A percentile compares a stretch with the other conserved stretches of the same genome.
Conservation (phyloP, 805 yeast genomes). For the Cephaloascus fragrans region DNA sequence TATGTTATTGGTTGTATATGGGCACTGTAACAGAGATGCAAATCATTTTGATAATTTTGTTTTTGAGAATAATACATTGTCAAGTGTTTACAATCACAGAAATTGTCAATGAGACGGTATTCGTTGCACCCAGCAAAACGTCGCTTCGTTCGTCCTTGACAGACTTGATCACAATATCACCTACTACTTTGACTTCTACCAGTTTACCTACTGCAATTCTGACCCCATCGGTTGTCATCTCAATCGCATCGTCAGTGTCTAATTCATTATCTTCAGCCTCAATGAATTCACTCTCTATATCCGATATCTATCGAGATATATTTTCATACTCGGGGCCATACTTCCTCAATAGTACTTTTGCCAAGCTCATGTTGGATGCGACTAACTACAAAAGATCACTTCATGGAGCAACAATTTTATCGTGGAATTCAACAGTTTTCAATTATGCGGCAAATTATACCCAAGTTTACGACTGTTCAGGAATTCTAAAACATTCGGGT, state of each 20-base stretch:
- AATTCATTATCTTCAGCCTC: no score
- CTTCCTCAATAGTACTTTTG: slow-evolving; percentile 7
- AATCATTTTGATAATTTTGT: no score
- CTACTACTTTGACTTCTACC: no score
- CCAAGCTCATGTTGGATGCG: slow-evolving; percentile 10
- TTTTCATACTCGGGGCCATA: background rate
- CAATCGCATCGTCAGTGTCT: no score
- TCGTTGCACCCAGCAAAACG: no score
- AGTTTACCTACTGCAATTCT: no score
- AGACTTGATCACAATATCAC: no score
- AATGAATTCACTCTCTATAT: no score
- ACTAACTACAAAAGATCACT: slow-evolving; percentile 21
- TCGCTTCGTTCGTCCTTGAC: no score
- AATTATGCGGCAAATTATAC: slow-evolving; percentile 23
- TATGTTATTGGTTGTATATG: no score
- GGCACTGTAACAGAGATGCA: no score
- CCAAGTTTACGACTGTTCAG: slow-evolving; percentile 21
- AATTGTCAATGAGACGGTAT: background rate
- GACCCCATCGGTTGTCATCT: no score
- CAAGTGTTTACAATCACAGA: background rate
- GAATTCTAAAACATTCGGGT: slow-evolving; percentile 22
- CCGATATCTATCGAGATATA: background rate
- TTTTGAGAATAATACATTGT: background rate
- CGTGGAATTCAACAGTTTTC: slow-evolving; percentile 20
- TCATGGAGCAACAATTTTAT: slow-evolving; percentile 18